These are phyloP conservation scores for Sherardia arvensis DNA, from an alignment of 257 asterid genomes.

Conservation along the genomic window DNA sequence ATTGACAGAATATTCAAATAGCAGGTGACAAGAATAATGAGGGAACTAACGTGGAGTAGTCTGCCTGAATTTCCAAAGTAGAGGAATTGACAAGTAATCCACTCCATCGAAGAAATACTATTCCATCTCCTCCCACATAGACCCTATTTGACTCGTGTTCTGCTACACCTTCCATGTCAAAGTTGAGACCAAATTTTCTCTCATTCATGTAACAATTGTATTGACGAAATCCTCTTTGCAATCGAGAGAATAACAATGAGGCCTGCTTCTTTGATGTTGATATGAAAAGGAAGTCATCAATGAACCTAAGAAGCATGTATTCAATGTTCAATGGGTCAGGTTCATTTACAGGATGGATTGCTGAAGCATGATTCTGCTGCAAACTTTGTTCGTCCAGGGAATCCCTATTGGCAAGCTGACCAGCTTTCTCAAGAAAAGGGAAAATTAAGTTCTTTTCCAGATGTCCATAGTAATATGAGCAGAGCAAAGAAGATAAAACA, in stretches of 20 bases:
- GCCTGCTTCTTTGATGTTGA: conserved; percentile 84
- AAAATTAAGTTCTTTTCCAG: conserved; percentile 57
- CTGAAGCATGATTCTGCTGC: conserved; percentile 23
- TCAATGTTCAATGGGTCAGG: conserved; percentile 19
- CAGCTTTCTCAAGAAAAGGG: conserved; percentile 58
- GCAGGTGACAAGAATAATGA: not conserved
- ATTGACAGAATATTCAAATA: not conserved
- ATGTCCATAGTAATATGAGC: conserved; percentile 78
- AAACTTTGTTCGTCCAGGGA: conserved; percentile 13
- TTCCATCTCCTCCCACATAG: conserved; percentile 52
- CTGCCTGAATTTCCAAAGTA: conserved; percentile 92
- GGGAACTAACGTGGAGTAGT: conserved; percentile 60
- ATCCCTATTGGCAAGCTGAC: conserved; percentile 12
- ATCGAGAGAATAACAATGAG: conserved; percentile 46
- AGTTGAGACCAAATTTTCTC: conserved; percentile 67
- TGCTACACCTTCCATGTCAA: conserved; percentile 25
- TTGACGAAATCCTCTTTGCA: conserved; percentile 61
- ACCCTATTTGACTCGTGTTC: conserved; percentile 35
- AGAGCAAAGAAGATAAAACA: conserved; percentile 66
- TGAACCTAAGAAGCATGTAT: conserved; percentile 58
- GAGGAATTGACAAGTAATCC: conserved; percentile 70
- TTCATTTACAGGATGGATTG: conserved; percentile 10
- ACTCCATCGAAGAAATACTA: conserved; percentile 81
- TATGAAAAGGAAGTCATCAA: conserved; percentile 74
- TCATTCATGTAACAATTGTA: conserved; percentile 83